phyloP scores from a whole-genome alignment of 371 early-diverging fungal species.

The Mucor irregularis region DNA sequence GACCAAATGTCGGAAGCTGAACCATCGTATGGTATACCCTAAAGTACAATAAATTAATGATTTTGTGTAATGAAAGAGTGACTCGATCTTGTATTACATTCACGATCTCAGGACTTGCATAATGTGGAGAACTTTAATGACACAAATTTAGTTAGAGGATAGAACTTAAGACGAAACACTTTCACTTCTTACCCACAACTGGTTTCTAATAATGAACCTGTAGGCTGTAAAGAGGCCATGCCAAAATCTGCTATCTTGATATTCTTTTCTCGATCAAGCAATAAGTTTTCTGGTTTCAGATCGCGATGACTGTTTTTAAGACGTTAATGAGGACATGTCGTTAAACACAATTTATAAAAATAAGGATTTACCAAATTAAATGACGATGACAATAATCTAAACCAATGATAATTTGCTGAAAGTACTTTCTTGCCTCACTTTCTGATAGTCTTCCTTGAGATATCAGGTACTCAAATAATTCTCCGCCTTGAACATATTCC shows the following conservation, averaged over 20 bases:
- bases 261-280: constrained; percentile 77
- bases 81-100: constrained; percentile 37
- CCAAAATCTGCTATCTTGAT: constrained; percentile 88
- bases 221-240: constrained; percentile 80
- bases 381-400: constrained; percentile 94
- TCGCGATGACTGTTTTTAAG: constrained; percentile 81
- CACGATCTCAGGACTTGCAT: constrained; percentile 94
- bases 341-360: background rate
- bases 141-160: background rate
- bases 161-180: background rate
- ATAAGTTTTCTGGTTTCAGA: constrained; percentile 94
- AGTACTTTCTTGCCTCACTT: constrained; percentile 85
- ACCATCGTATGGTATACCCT: constrained; percentile 84
- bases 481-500: constrained; percentile 96
- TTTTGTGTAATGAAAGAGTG: background rate
- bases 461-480: constrained; percentile 93
- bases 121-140: constrained; percentile 74
- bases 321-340: background rate
- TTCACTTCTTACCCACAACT: constrained; percentile 67
- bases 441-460: constrained; percentile 88
- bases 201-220: constrained; percentile 71
- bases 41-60: background rate
- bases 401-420: constrained; percentile 94
- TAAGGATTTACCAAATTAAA: constrained; percentile 72
- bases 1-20: constrained; percentile 91